Evolutionary conservation across 345 rosid species (phyloP).

Genomic region (Arabidopsis suecica): DNA sequence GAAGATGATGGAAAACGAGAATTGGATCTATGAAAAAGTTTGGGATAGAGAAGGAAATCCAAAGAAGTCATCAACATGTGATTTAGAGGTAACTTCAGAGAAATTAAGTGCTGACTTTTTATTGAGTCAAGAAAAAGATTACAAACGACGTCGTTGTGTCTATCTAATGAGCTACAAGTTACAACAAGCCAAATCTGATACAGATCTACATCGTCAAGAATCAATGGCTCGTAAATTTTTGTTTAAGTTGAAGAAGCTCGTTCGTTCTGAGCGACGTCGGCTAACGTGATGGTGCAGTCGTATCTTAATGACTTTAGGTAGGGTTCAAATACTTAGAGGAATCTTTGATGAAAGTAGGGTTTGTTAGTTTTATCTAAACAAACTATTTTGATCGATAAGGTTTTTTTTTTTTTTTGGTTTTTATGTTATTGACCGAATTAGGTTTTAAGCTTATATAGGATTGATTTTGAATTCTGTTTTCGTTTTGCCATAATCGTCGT

Average conservation of each 20-base stretch:
- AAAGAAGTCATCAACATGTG: slow-evolving; percentile 4
- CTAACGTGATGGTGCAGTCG: not conserved
- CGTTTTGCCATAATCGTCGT: not conserved
- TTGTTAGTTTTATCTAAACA: not conserved
- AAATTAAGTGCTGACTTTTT: not conserved
- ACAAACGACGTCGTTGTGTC: slow-evolving; percentile 9
- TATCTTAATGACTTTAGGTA: not conserved
- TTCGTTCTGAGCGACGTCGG: not conserved
- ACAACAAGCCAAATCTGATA: slow-evolving; percentile 1
- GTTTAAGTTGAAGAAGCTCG: slow-evolving; percentile 31
- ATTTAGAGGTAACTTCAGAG: slow-evolving; percentile 18
- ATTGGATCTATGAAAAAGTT: slow-evolving; percentile 27
- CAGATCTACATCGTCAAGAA: not conserved
- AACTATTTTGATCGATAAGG: not conserved
- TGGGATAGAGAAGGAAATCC: slow-evolving; percentile 36
- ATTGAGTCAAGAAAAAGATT: not conserved
- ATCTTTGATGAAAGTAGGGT: not conserved
- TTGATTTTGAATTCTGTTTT: not conserved
- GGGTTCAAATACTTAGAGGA: not conserved
- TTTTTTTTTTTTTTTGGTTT: not conserved
- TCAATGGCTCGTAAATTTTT: slow-evolving; percentile 19
- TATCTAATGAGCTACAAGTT: slow-evolving; percentile 32
- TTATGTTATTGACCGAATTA: not conserved
- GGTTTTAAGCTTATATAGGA: not conserved
- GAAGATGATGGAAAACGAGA: slow-evolving; percentile 15